Evolutionary conservation across 768 basidiomycete genomes (phyloP), one percentile per base, ranked within the genome.

Genomic region (Artomyces pyxidatus): DNA sequence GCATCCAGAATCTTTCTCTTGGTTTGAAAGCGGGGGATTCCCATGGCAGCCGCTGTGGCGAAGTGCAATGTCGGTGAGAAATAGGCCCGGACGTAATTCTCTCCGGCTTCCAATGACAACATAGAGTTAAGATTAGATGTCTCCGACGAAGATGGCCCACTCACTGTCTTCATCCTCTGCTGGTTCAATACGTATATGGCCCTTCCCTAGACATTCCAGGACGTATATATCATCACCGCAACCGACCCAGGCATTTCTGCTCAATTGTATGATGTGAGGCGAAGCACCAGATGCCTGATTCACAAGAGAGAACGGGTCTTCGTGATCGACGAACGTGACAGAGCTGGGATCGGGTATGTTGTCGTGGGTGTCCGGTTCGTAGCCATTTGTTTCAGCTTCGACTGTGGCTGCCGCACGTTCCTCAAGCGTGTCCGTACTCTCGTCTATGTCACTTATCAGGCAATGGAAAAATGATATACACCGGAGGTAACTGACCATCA

Each of bases 251-350:
- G 85, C 78, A 55, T 77, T 72, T 17, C 58, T 65, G 54, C 81
- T 90, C 35, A 85, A 50, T 21, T 62, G 63, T 17, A 65, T 53
- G 16, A 87, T 68, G 55, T 83, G 76, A 11, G 82, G 76, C 12
- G 38, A 40, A 17, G 61, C 69, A 11, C 77, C 78, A 3, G 75
- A 75, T 19, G 68, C 70, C 29, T 71, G 57, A 26, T 72, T 65
- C 5, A 76, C 70, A 41, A 86, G 65, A 9, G 73, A 68, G 51
- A 88, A 85, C 0, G 88, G 85, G 56, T 91, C 71, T 4, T 86
- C 81, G 54, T 88, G 76, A 56, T 93, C 91, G 25, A 72, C 69
- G 58, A 88, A 94, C 11, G 79, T 83, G 19, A 93, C 71, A 2
- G 76, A 78, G 48, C 65, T 77, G 2, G 84, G 81, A 12, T 73